A percentile compares a stretch with the other conserved stretches of the same genome.
phyloP scores from a whole-genome alignment of 108 stramenopile species.

The Skeletonema costatum region DNA sequence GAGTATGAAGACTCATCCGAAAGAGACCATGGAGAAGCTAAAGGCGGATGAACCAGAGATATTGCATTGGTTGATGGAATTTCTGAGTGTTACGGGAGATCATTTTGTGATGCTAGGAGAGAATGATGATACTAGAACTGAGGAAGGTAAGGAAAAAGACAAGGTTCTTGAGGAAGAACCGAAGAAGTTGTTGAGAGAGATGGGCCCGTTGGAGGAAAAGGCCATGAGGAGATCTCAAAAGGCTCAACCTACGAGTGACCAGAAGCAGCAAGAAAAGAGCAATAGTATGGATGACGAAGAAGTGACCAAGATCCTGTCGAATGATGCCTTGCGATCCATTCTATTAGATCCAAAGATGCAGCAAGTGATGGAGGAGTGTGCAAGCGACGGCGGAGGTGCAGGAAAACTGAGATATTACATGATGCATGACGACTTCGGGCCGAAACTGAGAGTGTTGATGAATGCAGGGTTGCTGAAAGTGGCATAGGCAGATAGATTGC shows the following conservation, averaged over 20 bases:
- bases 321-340: slow-evolving; percentile 45
- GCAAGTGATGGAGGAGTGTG: slow-evolving; percentile 50
- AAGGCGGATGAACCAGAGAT: slow-evolving; percentile 45
- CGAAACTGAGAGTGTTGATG: slow-evolving; percentile 48
- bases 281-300: slow-evolving; percentile 10
- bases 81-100: slow-evolving; percentile 50
- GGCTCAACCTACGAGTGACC: neutral
- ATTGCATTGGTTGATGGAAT: slow-evolving; percentile 38
- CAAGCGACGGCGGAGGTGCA: slow-evolving; percentile 5
- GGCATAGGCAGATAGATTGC: neutral
- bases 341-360: slow-evolving; percentile 55
- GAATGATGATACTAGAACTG: neutral
- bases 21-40: slow-evolving; percentile 57
- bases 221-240: slow-evolving; percentile 23
- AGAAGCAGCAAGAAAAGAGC: neutral
- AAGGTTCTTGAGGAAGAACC: neutral
- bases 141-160: slow-evolving; percentile 1
- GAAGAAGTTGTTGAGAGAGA: slow-evolving; percentile 21
- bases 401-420: slow-evolving; percentile 39
- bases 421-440: slow-evolving; percentile 44
- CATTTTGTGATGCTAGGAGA: slow-evolving; percentile 40
- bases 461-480: slow-evolving; percentile 45
- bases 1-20: slow-evolving; percentile 45
- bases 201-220: slow-evolving; percentile 48
- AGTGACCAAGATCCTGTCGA: slow-evolving; percentile 36